Percentiles rank a stretch among this genome's conserved stretches.
Evolutionary conservation across 805 yeast genomes (phyloP).

Genomic region (Ogataea salicorniae): DNA sequence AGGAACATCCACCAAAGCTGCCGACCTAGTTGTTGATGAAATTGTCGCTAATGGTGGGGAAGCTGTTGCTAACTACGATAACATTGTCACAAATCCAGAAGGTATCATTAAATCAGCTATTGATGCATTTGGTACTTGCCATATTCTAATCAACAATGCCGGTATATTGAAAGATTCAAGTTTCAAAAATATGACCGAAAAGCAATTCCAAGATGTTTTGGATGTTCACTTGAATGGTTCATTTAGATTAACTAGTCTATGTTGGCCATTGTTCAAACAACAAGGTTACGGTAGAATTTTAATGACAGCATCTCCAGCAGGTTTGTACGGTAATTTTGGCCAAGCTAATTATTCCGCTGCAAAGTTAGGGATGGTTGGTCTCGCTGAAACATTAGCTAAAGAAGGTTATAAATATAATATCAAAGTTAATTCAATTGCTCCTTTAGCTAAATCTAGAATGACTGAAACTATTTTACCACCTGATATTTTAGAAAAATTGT

Average conservation of each 20-base stretch:
- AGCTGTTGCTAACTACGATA: constrained; percentile 93
- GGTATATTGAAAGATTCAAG: constrained; percentile 88
- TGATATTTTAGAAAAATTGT: constrained; percentile 69
- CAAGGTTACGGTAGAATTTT: constrained; percentile 86
- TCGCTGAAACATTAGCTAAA: constrained; percentile 90
- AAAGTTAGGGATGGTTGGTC: constrained; percentile 82
- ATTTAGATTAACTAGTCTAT: constrained; percentile 76
- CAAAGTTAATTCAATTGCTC: constrained; percentile 82
- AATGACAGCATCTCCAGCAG: constrained; percentile 97
- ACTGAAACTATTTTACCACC: constrained; percentile 87
- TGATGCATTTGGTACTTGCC: constrained; percentile 81
- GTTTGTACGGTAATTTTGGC: constrained; percentile 94
- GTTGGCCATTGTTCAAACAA: constrained; percentile 84
- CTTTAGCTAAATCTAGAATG: constrained; percentile 94
- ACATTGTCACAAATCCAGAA: constrained; percentile 76
- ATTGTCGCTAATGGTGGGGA: constrained; percentile 69
- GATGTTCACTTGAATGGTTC: constrained; percentile 92
- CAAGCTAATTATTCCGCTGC: constrained; percentile 96
- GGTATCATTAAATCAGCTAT: constrained; percentile 83
- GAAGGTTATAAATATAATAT: constrained; percentile 88
- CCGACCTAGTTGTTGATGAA: constrained; percentile 85
- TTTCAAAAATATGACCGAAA: constrained; percentile 78
- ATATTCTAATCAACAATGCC: constrained; percentile 87
- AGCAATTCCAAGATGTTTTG: constrained; percentile 72
- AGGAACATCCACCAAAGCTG: constrained; percentile 66